Conservation (phyloP, 2,329 filamentous ascomycete genomes). For the Penicillium sp. region DNA sequence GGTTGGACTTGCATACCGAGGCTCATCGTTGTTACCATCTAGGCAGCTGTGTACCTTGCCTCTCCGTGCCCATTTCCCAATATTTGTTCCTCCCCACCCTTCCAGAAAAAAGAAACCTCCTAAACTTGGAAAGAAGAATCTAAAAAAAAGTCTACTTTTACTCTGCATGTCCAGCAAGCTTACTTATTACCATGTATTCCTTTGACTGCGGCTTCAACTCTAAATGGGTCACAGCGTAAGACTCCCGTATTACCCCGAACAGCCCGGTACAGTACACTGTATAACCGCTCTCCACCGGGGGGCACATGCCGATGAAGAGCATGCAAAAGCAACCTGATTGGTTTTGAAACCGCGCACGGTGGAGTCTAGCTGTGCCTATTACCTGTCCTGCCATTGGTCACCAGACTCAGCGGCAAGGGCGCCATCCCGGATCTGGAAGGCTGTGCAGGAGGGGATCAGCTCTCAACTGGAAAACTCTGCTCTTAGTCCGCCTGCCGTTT, state of each 20-base stretch:
- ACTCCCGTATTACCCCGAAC: not conserved
- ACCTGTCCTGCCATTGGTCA: constrained; percentile 17
- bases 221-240: not conserved
- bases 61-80: not conserved
- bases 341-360: not conserved
- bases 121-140: not conserved
- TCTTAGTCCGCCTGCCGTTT: not conserved
- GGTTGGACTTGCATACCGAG: not conserved
- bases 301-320: constrained; percentile 23
- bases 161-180: not conserved
- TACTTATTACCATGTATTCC: not conserved
- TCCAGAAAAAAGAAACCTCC: not conserved
- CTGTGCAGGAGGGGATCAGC: constrained; percentile 20
- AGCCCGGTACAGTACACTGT: constrained; percentile 6
- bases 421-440: constrained; percentile 22
- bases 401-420: constrained; percentile 14
- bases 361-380: constrained; percentile 12
- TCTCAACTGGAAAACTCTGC: constrained; percentile 4
- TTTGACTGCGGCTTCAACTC: not conserved
- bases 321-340: constrained; percentile 27
- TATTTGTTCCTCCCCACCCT: not conserved
- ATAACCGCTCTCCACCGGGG: constrained; percentile 5
- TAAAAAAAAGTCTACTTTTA: not conserved
- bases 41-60: not conserved
- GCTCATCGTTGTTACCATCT: too few relatives aligned